Evolutionary conservation across 2,329 filamentous ascomycete species (phyloP), one percentile per base, ranked within the genome.

Genomic region (Endothia cerciana): DNA sequence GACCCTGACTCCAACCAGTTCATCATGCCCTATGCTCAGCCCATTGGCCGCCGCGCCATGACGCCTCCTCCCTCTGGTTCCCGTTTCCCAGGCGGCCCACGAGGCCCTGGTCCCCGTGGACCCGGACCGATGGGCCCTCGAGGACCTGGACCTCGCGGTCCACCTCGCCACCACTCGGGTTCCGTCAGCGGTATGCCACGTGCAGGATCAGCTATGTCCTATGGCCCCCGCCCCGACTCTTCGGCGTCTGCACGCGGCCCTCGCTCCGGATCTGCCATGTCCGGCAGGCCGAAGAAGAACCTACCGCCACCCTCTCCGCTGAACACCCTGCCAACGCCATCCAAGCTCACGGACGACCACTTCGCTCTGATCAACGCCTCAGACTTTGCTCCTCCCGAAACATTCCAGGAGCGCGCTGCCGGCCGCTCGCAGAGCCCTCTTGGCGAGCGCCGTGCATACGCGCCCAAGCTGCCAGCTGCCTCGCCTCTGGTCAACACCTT

Each of bases 1-100:
- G 89, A 91, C 71, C 86, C 89, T 10, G 84, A 87, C 13, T 85
- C 83, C 41, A 89, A 89, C 72, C 84, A 89, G 25, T 94, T 93
- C 72, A 87, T 93, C 66, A 89, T 90, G 85, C 88, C 94, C 2
- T 97, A 91, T 72, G 91, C 94, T 13, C 88, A 97, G 77, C 93
- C 92, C 13, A 86, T 97, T 19, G 89, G 88, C 69, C 91, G 94
- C 72, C 91, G 94, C 73, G 94, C 94, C 62, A 97, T 98, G 94
- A 98, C 94, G 25, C 94, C 94, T 62, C 94, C 94, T 22, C 94
- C 94, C 1, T 81, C 82, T 60, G 81, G 81, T 57, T 74, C 81
- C 60, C 77, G 83, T 57, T 78, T 81, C 73, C 78, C 74, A 22
- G 73, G 80, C 3, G 76, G 76, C 30, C 77, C 78, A 56, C 73